Evolutionary conservation across 108 stramenopile genomes (phyloP).

Genomic region (Nitzschia sp.): DNA sequence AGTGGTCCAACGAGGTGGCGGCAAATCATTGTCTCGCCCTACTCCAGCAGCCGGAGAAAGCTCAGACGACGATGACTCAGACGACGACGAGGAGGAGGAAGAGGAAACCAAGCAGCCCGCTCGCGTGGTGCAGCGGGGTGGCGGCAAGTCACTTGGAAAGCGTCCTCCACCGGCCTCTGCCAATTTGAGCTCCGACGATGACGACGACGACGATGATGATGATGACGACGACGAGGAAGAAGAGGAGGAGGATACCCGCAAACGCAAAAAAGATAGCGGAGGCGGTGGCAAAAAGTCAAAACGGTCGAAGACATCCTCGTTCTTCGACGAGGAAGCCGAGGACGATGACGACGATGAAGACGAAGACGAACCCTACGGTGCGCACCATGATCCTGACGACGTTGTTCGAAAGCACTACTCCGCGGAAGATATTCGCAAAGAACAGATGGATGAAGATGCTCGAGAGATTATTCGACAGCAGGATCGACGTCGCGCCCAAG

Average conservation of each 20-base stretch:
- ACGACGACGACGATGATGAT: constrained; percentile 60
- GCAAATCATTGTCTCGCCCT: constrained; percentile 4
- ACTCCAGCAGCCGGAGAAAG: constrained; percentile 26
- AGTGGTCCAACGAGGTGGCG: constrained; percentile 10
- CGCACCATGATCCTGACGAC: constrained; percentile 69
- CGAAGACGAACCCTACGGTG: constrained; percentile 74
- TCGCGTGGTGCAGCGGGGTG: not conserved
- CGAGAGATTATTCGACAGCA: constrained; percentile 80
- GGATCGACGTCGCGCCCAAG: constrained; percentile 80
- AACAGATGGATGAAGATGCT: constrained; percentile 88
- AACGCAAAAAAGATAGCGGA: constrained; percentile 16
- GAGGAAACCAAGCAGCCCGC: constrained; percentile 12
- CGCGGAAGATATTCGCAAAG: constrained; percentile 69
- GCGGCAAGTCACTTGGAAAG: not conserved
- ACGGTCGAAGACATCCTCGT: constrained; percentile 55
- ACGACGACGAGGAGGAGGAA: constrained; percentile 62
- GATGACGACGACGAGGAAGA: constrained; percentile 72
- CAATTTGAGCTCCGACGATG: constrained; percentile 43
- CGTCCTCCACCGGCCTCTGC: constrained; percentile 7
- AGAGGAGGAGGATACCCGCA: constrained; percentile 42
- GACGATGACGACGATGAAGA: constrained; percentile 79
- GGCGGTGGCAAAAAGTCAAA: constrained; percentile 45
- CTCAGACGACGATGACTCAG: constrained; percentile 44
- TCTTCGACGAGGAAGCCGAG: constrained; percentile 90
- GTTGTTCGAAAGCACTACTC: constrained; percentile 73